Evolutionary conservation across 768 basidiomycete species (phyloP).

Genomic region (Boletus tylopilopsis): DNA sequence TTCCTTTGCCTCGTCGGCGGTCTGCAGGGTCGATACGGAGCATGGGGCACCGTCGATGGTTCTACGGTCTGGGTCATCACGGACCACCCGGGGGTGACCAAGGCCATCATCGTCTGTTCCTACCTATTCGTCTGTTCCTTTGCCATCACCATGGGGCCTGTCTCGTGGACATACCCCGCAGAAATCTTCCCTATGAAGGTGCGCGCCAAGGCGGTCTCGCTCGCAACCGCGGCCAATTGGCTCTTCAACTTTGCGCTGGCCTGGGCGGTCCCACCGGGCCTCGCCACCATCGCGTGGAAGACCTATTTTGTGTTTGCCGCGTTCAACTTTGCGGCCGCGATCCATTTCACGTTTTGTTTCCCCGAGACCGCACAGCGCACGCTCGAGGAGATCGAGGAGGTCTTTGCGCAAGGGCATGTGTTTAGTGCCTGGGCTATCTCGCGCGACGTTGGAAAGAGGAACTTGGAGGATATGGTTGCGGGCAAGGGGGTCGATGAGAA

Average conservation of each 20-base stretch:
- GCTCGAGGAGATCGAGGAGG: conserved; percentile 76
- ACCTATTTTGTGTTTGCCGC: conserved; percentile 77
- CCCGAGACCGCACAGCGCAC: conserved; percentile 73
- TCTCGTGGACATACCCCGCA: conserved; percentile 72
- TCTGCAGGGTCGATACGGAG: conserved; percentile 63
- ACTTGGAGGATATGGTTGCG: conserved; percentile 45
- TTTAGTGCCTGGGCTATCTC: conserved; percentile 72
- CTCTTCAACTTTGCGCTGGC: conserved; percentile 72
- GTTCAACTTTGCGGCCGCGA: conserved; percentile 69
- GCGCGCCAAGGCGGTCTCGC: conserved; percentile 55
- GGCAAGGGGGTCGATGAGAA: conserved; percentile 13
- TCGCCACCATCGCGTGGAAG: conserved; percentile 65
- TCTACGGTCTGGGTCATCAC: conserved; percentile 58
- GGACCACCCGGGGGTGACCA: conserved; percentile 52
- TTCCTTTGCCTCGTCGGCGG: conserved; percentile 77
- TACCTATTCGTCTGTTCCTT: conserved; percentile 76
- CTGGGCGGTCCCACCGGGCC: conserved; percentile 70
- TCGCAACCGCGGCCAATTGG: conserved; percentile 50
- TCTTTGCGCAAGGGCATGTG: conserved; percentile 64
- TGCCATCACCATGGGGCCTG: conserved; percentile 74
- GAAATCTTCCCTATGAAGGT: conserved; percentile 68
- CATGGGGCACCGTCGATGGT: conserved; percentile 50
- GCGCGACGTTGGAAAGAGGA: conserved; percentile 59
- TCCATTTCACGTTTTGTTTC: conserved; percentile 77
- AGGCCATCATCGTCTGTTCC: conserved; percentile 71